A percentile compares a stretch with the other conserved stretches of the same genome.
Conservation (phyloP, 306 rosid species). For the Oxytropis ochrocephala region DNA sequence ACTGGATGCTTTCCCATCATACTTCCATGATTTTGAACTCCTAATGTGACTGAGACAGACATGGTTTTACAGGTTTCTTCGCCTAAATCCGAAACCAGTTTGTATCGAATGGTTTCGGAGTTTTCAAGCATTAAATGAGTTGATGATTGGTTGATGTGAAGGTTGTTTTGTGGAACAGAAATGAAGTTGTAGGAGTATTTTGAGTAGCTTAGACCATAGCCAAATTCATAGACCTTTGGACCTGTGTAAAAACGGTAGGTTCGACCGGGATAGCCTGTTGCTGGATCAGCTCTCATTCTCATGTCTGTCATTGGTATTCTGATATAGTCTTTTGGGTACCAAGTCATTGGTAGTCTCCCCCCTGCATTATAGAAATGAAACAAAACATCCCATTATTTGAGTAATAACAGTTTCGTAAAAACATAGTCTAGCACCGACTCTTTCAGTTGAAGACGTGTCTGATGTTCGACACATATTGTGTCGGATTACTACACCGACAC, state of each 20-base stretch:
- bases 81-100: conserved; percentile 48
- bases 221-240: conserved; percentile 62
- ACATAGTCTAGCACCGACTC: too few relatives aligned
- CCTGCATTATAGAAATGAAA: conserved; percentile 45
- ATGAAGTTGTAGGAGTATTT: conserved; percentile 45
- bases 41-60: conserved; percentile 35
- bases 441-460: too few relatives aligned
- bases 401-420: not conserved
- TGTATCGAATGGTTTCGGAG: conserved; percentile 41
- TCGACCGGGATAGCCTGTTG: conserved; percentile 72
- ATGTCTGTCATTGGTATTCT: conserved; percentile 88
- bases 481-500: too few relatives aligned
- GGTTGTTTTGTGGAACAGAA: conserved; percentile 32
- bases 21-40: conserved; percentile 52
- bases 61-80: conserved; percentile 43
- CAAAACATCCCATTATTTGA: not conserved
- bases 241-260: conserved; percentile 84
- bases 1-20: conserved; percentile 75
- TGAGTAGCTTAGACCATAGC: conserved; percentile 88
- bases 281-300: conserved; percentile 78
- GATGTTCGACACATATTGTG: too few relatives aligned
- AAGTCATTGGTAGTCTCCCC: conserved; percentile 82
- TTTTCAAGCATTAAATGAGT: conserved; percentile 20
- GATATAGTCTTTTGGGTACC: conserved; percentile 64
- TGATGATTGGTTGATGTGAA: conserved; percentile 48